Base-by-base conservation (phyloP, 108 stramenopile genomes). In the Nitzschia putrida region DNA sequence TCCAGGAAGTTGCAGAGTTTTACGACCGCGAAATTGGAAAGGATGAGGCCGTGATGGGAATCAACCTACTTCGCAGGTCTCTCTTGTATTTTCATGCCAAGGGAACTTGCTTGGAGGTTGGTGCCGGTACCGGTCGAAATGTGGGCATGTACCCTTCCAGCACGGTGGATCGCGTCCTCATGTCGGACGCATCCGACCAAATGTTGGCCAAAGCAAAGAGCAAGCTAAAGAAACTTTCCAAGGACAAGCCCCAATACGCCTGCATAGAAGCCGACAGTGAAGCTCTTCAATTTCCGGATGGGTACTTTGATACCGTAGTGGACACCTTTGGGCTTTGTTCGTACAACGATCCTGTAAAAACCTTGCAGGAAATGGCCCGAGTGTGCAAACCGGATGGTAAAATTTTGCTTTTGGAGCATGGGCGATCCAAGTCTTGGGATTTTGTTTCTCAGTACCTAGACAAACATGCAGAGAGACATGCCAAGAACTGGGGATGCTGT, bases 241-340 rank as follows among this genome's bases (percentile, higher is more conserved):
- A 61, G 13, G 49, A 53, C 7, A 71, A 64, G 43, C 25, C 68
- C 14, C 69, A 81, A 42, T 89, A 87, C 74, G 78, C 83, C 26
- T 72, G 82, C 25, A 51, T 86, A 7, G 65, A 69, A 51, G 89
- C 74, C n/a, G 90, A 93, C 68, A 78, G 87, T 45, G 51, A 69
- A 1, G 51, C 88, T 13, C 38, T 70, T 11, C 40, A 60, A 1
- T 93, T 88, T 71, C 73, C 82, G 4, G 83, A 90, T 51, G 58
- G 83, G 26, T 71, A 61, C 6, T 95, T 93, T 69, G 95, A 95
- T 74, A 92, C 92, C 2, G 85, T 95, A 13, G 93, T 95, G 8
- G 94, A 95, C 78, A 95, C 96, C 0, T 97, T 97, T 72, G 95
- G 96, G 13, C 80, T 97, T 14, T 97, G 96, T 73, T 86, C 85